Base-by-base conservation (phyloP, 768 basidiomycete genomes). In the Tulasnella sp. region DNA sequence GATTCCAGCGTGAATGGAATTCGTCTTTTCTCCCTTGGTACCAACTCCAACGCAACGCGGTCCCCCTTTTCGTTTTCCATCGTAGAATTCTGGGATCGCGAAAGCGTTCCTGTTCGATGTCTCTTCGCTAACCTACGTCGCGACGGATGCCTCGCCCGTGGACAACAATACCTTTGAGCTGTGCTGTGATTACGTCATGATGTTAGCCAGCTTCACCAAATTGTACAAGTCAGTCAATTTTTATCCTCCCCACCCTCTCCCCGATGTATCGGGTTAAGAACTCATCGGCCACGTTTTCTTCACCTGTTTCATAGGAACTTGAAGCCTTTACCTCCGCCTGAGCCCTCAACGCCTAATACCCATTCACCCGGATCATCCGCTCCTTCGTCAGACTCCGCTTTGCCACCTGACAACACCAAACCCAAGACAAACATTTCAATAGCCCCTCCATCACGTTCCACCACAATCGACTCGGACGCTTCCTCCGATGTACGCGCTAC, bases 71-170 rank as follows among this genome's bases (percentile, higher is more conserved):
- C 34, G 34, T 38, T 9, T 11, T 5, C 21, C 10, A 27, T 22
- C 34, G 2, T 65, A 94, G 91, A 91, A 91, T 62, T 92, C 88
- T 1, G 87, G 88, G 66, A 87, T 92, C 29, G 84, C 89, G 38
- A 98, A 98, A 69, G 89, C 92, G 0, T 98, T 93, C 68, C 72
- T 98, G 12, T 97, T 94, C 65, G 93, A 98, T 67, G 83, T 80
- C 17, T 76, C 76, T 3, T 91, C 90, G 22, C 78, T 89, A 50
- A 73, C 96, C 25, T 92, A 93, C 67, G 77, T 97, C n/a, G 92
- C 92, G 10, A 92, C 92, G 10, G 94, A 98, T 66, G 84, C 85
- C 17, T 90, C 88, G 0, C 90, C 92, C 3, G 87, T 94, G 25
- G 92, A 97, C 68, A 79, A 84, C 59, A 83, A 84, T 3, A 92